phyloP scores from a whole-genome alignment of 1,284 basidiomycete genomes.

The Pascua guehoae region DNA sequence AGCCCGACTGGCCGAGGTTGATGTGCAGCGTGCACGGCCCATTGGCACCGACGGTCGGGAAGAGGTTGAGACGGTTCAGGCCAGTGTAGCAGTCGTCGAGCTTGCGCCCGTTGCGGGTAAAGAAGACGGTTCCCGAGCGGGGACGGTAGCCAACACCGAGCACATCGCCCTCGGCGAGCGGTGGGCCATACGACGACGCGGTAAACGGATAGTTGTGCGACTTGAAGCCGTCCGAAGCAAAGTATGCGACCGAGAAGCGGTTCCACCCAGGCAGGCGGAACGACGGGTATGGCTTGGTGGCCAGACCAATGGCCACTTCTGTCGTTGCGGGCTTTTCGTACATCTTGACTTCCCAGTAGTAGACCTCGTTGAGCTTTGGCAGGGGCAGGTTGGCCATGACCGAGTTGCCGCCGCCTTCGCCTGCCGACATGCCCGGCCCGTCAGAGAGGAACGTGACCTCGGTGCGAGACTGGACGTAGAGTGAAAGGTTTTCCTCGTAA shows the following conservation, averaged over 20 bases:
- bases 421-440: slow-evolving; percentile 64
- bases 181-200: slow-evolving; percentile 75
- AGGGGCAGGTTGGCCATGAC: slow-evolving; percentile 92
- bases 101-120: slow-evolving; percentile 91
- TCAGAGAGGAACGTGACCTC: slow-evolving; percentile 95
- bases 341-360: slow-evolving; percentile 98
- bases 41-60: slow-evolving; percentile 90
- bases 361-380: slow-evolving; percentile 93
- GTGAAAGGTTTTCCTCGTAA: slow-evolving; percentile 83
- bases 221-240: slow-evolving; percentile 88
- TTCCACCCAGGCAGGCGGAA: slow-evolving; percentile 87
- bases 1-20: slow-evolving; percentile 91
- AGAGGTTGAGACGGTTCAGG: slow-evolving; percentile 81
- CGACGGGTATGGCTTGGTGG: slow-evolving; percentile 90
- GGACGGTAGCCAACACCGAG: slow-evolving; percentile 90
- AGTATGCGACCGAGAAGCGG: slow-evolving; percentile 91
- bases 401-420: slow-evolving; percentile 65
- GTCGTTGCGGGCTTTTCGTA: slow-evolving; percentile 84
- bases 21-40: slow-evolving; percentile 91
- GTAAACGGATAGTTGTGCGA: slow-evolving; percentile 97
- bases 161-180: slow-evolving; percentile 88
- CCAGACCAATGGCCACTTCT: slow-evolving; percentile 79
- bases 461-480: slow-evolving; percentile 86
- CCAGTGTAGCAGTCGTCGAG: slow-evolving; percentile 91
- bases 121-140: slow-evolving; percentile 91